Conservation (phyloP, 495 filamentous ascomycete species). For the Aspergillus bertholletiae region DNA sequence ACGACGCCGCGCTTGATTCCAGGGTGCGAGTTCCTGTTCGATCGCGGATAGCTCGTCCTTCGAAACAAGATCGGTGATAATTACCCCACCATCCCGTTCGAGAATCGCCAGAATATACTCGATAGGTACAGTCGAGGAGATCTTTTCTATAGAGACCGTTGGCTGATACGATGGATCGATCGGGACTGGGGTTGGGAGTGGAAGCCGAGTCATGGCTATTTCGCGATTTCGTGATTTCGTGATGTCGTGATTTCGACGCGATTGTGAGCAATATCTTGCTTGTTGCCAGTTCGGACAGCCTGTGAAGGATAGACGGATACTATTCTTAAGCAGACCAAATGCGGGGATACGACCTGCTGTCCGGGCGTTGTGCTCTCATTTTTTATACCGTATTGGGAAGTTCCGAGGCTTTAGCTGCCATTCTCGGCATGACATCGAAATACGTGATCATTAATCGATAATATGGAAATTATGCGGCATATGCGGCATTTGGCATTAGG, state of each 20-base stretch:
- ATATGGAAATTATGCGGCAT: no score
- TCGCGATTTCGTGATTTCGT: no score
- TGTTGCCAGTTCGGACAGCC: no score
- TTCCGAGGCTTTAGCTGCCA: no score
- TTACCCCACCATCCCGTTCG: constrained; percentile 30
- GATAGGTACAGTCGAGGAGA: constrained; percentile 19
- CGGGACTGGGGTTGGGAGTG: constrained; percentile 5
- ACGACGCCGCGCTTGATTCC: constrained; percentile 2
- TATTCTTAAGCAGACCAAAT: no score
- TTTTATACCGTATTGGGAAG: background rate
- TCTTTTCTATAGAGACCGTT: background rate
- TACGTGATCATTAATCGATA: no score
- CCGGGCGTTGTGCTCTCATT: background rate
- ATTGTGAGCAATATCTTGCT: no score
- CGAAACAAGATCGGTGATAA: constrained; percentile 23
- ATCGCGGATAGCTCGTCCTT: constrained; percentile 12
- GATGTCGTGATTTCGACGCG: no score
- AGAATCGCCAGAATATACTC: constrained; percentile 27
- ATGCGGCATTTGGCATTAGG: no score
- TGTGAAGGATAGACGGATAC: no score
- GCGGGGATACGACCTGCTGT: background rate
- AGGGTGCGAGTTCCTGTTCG: constrained; percentile 13
- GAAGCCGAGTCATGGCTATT: constrained; percentile 2
- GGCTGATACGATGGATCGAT: constrained; percentile 16
- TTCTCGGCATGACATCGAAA: no score